Evolutionary conservation across 345 rosid species (phyloP).

Genomic region (Excoecaria agallocha): DNA sequence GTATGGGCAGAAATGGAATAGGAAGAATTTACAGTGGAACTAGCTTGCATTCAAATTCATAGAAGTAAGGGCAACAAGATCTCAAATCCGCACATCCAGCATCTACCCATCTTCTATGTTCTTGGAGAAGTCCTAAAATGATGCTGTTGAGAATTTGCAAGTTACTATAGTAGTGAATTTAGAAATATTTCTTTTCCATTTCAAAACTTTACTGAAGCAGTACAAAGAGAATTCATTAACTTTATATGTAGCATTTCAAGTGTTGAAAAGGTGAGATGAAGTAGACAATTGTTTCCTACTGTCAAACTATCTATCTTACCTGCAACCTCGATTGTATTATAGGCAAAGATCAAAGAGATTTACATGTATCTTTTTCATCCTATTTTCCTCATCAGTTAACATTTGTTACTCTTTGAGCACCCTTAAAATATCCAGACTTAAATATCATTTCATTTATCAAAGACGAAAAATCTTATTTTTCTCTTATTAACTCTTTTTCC

Average conservation of each 20-base stretch:
- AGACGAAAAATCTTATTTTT: not conserved
- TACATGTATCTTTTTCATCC: not conserved
- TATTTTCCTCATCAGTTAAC: too few relatives aligned
- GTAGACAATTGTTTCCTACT: not conserved
- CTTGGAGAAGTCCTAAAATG: not conserved
- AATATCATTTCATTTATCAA: not conserved
- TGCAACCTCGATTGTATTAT: too few relatives aligned
- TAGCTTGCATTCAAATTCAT: too few relatives aligned
- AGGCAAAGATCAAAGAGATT: too few relatives aligned
- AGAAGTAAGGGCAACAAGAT: too few relatives aligned
- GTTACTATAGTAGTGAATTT: not conserved
- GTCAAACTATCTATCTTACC: too few relatives aligned
- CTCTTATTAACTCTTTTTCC: not conserved
- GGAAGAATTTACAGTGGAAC: too few relatives aligned
- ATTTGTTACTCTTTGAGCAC: not conserved
- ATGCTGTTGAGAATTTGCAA: not conserved
- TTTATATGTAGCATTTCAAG: too few relatives aligned
- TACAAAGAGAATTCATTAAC: not conserved
- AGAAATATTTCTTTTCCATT: not conserved
- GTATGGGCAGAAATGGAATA: too few relatives aligned
- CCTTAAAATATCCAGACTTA: not conserved
- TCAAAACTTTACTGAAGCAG: not conserved
- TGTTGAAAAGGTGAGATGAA: not conserved
- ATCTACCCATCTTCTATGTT: too few relatives aligned
- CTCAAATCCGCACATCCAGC: too few relatives aligned